Evolutionary conservation across 2,329 filamentous ascomycete genomes (phyloP).

Genomic region (Epichloe baconii): DNA sequence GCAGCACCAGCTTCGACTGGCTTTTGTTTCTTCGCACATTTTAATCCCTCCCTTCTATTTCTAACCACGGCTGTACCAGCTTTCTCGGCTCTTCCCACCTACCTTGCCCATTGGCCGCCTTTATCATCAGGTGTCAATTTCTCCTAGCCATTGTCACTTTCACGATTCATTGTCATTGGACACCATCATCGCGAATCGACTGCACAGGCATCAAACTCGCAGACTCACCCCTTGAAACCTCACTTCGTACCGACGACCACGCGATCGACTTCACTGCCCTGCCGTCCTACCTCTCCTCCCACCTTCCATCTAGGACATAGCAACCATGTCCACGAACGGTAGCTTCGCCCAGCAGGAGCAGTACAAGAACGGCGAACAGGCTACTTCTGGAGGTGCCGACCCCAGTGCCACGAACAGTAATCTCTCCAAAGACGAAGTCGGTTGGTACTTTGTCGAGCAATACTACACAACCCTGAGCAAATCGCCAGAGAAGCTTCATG

Average conservation of each 20-base stretch:
- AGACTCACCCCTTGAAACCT: not conserved
- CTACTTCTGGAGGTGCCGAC: conserved; percentile 21
- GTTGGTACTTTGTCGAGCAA: conserved; percentile 99
- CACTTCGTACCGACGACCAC: not conserved
- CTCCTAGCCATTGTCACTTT: not conserved
- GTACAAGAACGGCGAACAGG: conserved; percentile 27
- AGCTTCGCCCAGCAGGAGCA: conserved; percentile 33
- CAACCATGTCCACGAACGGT: conserved; percentile 45
- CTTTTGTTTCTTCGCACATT: conserved; percentile 6
- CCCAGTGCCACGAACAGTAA: conserved; percentile 28
- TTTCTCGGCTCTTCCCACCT: not conserved
- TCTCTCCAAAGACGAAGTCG: conserved; percentile 79
- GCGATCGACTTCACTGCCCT: conserved; percentile 1
- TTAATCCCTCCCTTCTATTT: conserved; percentile 3
- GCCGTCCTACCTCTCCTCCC: conserved; percentile 1
- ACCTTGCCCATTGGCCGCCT: not conserved
- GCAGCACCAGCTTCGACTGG: conserved; percentile 1
- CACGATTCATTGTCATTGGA: not conserved
- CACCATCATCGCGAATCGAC: not conserved
- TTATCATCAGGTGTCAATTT: conserved; percentile 9
- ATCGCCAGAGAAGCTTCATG: conserved; percentile 81
- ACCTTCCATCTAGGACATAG: conserved; percentile 8
- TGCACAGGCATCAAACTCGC: not conserved
- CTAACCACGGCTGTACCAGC: conserved; percentile 2
- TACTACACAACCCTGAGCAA: conserved; percentile 98